Base-by-base conservation (phyloP, 495 filamentous ascomycete genomes). In the Penicillium egyptiacum region DNA sequence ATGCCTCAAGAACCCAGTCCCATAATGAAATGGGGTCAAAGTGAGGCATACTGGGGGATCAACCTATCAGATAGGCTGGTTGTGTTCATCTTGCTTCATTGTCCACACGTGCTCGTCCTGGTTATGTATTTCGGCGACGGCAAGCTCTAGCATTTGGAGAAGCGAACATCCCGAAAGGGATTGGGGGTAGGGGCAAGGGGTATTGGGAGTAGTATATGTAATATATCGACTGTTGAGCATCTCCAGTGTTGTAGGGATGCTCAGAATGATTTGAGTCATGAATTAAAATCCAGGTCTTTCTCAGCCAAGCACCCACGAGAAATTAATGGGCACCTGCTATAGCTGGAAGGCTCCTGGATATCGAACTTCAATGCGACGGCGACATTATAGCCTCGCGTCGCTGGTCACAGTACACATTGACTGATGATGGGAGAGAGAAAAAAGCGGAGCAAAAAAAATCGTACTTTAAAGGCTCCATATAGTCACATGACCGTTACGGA, bases 81-180 rank as follows among this genome's bases (percentile, higher is more conserved):
- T 59, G 20, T 72, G 63, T 84, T 71, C 69, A 73, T 86, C 75
- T 86, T 73, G 83, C 83, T 85, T 84, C 83, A 73, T 71, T 81
- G 77, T 86, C 82, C 80, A 86, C 83, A 84, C 83, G 79, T 74
- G 76, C 78, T 63, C 77, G 74, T 77, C 81, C 81, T 83, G 71
- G 75, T 73, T 64, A 60, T 68, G 53, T 61, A 75, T 75, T 74
- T 76, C 75, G 80, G 64, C 73, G 81, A 82, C 77, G 83, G 74
- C 78, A 73, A 81, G 83, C 81, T 86, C 83, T 86, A 86, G 83
- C 83, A 77, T 75, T 75, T 79, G 75, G 81, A 81, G 78, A 81
- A 81, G 81, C 81, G 65, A 25, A 48, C 30, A 23, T 58, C 56
- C 45, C 33, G 10, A 22, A 44, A 42, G 48, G 39, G 47, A 56